These are phyloP conservation scores for Alternaria incomplexa DNA, from an alignment of 2,329 filamentous ascomycete genomes.

Conservation along the genomic window DNA sequence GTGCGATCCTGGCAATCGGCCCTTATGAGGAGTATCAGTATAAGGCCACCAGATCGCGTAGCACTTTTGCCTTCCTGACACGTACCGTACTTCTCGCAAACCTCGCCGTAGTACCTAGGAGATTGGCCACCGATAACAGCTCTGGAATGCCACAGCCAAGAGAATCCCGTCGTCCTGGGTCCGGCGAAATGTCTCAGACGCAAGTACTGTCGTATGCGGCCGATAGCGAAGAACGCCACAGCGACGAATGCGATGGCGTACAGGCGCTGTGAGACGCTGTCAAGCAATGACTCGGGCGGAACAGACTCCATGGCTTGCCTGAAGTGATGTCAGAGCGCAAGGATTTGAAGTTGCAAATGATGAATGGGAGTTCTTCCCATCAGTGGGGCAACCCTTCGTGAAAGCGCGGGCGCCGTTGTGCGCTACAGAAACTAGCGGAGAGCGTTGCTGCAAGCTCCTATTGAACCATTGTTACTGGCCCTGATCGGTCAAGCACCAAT, in stretches of 20 bases:
- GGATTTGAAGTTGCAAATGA: slow-evolving; percentile 5
- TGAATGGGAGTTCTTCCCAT: not conserved
- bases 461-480: not conserved
- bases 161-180: slow-evolving; percentile 37
- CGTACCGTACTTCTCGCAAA: slow-evolving; percentile 41
- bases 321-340: not conserved
- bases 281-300: slow-evolving; percentile 7
- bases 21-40: slow-evolving; percentile 28
- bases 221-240: slow-evolving; percentile 21
- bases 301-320: slow-evolving; percentile 14
- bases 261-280: slow-evolving; percentile 15
- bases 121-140: slow-evolving; percentile 35
- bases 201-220: slow-evolving; percentile 32
- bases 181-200: slow-evolving; percentile 42
- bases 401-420: not conserved
- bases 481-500: not conserved
- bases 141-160: slow-evolving; percentile 40
- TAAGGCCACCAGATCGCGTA: not conserved
- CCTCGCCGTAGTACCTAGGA: slow-evolving; percentile 35
- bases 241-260: slow-evolving; percentile 17
- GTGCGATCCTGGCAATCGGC: slow-evolving; percentile 54
- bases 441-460: not conserved
- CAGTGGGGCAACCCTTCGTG: slow-evolving; percentile 5
- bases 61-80: not conserved
- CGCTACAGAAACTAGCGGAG: slow-evolving; percentile 5